These are phyloP conservation scores for Penicillium antarcticum DNA, from an alignment of 495 filamentous ascomycete genomes.

Conservation along the genomic window DNA sequence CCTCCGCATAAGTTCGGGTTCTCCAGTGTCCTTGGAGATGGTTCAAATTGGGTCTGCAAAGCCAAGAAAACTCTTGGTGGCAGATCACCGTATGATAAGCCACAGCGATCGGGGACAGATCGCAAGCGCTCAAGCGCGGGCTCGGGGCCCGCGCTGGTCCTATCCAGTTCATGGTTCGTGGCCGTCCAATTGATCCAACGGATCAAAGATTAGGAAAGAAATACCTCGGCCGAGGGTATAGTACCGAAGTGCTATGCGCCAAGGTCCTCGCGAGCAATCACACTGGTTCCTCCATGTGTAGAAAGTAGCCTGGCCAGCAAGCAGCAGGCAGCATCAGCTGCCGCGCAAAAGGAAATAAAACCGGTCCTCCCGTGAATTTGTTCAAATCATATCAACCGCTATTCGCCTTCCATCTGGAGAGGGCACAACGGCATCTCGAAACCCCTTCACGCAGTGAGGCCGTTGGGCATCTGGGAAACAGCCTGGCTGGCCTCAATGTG, in stretches of 20 bases:
- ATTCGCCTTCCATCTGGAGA: background rate
- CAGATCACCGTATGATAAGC: background rate
- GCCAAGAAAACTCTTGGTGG: background rate
- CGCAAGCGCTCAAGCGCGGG: background rate
- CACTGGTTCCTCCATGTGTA: background rate
- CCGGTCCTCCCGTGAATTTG: slow-evolving; percentile 1
- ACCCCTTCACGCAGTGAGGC: slow-evolving; percentile 33
- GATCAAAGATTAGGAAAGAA: no score
- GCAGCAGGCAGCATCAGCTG: background rate
- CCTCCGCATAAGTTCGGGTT: slow-evolving; percentile 6
- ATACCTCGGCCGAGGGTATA: background rate
- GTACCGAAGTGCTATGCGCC: background rate
- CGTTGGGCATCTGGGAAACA: slow-evolving; percentile 32
- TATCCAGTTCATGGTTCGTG: slow-evolving; percentile 1
- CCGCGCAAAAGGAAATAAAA: background rate
- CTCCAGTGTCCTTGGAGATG: background rate
- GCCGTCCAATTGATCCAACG: no score
- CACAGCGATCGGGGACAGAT: background rate
- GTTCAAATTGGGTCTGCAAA: background rate
- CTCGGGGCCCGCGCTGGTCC: background rate
- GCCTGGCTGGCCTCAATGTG: slow-evolving; percentile 46
- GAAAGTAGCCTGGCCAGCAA: slow-evolving; percentile 1
- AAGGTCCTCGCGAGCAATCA: background rate
- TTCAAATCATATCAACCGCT: background rate
- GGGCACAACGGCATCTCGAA: background rate